Evolutionary conservation across 257 asterid genomes (phyloP).

Genomic region (Eucommia ulmoides): DNA sequence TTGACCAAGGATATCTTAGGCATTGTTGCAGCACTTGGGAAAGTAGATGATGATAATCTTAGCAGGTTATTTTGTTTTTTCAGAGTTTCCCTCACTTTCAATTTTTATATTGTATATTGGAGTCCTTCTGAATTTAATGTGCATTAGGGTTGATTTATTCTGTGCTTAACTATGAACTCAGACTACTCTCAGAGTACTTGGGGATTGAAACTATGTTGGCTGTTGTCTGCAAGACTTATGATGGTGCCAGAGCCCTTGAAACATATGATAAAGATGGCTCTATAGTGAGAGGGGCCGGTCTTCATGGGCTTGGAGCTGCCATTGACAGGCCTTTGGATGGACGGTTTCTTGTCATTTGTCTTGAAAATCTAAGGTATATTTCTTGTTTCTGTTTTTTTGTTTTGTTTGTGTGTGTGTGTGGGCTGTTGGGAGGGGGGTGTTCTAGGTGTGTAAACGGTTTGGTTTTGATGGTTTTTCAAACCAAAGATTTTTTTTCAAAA

Average conservation of each 20-base stretch:
- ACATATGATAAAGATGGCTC: constrained; percentile 46
- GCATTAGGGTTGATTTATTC: constrained; percentile 14
- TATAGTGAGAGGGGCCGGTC: constrained; percentile 33
- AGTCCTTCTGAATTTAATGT: not conserved
- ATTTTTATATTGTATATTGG: too few species aligned
- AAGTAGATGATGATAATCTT: constrained; percentile 47
- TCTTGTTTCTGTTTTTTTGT: too few species aligned
- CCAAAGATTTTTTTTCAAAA: too few species aligned
- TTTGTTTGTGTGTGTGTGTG: too few species aligned
- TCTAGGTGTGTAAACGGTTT: too few species aligned
- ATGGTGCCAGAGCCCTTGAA: constrained; percentile 57
- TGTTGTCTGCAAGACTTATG: constrained; percentile 61
- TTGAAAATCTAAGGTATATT: constrained; percentile 56
- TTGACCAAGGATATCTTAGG: constrained; percentile 57
- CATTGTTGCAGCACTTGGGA: constrained; percentile 65
- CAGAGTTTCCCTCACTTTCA: too few species aligned
- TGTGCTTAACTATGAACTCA: constrained; percentile 18
- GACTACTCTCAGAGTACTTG: constrained; percentile 62
- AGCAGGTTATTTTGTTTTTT: constrained; percentile 50
- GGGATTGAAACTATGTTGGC: constrained; percentile 73
- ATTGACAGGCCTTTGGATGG: constrained; percentile 38
- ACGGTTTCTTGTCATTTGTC: constrained; percentile 53
- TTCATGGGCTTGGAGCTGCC: constrained; percentile 49
- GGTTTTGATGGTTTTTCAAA: too few species aligned
- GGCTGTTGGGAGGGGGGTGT: too few species aligned